A percentile compares a stretch with the other conserved stretches of the same genome.
Evolutionary conservation across 106 monocot species (phyloP).

Genomic region (Posidonia australis): DNA sequence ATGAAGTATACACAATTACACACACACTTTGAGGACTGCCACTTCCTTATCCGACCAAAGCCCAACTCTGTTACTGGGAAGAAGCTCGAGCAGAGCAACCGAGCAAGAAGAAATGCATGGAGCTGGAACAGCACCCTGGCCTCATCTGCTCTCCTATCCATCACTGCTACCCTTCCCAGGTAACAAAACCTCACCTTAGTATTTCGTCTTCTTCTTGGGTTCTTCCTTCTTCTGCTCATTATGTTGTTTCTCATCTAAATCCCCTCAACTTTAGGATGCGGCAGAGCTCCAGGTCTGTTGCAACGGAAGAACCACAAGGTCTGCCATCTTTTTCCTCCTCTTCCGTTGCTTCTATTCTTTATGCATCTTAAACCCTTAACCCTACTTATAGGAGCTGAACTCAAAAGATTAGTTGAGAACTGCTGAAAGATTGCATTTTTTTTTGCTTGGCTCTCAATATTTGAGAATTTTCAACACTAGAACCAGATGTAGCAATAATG

Average conservation of each 20-base stretch:
- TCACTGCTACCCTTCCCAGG: background rate
- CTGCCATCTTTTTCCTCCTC: background rate
- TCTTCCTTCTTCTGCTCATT: background rate
- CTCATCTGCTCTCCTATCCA: background rate
- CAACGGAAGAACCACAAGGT: constrained; percentile 1
- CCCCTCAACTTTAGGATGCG: background rate
- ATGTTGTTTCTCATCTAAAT: background rate
- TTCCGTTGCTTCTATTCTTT: background rate
- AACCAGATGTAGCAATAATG: no score
- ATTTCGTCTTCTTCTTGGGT: background rate
- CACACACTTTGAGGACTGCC: no score
- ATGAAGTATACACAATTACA: no score
- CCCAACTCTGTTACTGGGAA: no score
- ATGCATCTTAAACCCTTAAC: constrained; percentile 1
- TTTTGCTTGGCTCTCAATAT: no score
- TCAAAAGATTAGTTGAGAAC: background rate
- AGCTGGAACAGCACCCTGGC: background rate
- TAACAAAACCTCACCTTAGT: background rate
- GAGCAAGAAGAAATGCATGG: background rate
- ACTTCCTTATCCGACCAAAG: background rate
- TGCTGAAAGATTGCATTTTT: background rate
- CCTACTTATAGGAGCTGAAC: background rate
- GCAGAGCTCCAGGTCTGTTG: background rate
- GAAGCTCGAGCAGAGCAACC: background rate
- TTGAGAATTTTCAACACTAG: no score